Conservation (phyloP, 768 basidiomycete genomes). For the Boletus rex-veris region DNA sequence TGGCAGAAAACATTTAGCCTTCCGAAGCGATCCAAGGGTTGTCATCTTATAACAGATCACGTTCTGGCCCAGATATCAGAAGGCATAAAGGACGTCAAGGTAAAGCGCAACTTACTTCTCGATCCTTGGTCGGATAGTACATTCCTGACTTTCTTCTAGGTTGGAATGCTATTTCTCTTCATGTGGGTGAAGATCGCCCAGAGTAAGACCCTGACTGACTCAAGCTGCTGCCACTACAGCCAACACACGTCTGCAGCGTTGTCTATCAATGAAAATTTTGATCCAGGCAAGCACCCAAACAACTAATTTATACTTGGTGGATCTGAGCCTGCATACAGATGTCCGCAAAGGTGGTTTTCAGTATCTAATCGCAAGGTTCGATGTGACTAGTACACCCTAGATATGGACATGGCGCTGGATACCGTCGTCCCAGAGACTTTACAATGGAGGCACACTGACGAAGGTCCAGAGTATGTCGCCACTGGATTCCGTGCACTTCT, state of each 20-base stretch:
- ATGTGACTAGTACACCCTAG: constrained; percentile 40
- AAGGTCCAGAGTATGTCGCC: constrained; percentile 75
- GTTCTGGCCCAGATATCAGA: constrained; percentile 62
- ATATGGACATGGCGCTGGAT: constrained; percentile 96
- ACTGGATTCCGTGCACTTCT: not conserved
- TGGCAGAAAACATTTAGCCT: constrained; percentile 88
- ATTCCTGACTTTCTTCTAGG: constrained; percentile 35
- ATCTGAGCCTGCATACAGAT: constrained; percentile 29
- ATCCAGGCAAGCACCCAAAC: constrained; percentile 51
- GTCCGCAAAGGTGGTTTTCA: constrained; percentile 41
- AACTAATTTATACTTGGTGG: not conserved
- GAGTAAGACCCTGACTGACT: constrained; percentile 3
- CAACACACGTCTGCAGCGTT: constrained; percentile 78
- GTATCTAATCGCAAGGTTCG: not conserved
- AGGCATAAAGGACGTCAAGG: constrained; percentile 67
- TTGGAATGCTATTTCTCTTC: constrained; percentile 87
- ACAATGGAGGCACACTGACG: constrained; percentile 83
- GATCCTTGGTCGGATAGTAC: not conserved
- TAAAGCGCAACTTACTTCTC: constrained; percentile 18
- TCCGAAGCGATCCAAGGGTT: constrained; percentile 53
- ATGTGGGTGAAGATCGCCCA: constrained; percentile 49
- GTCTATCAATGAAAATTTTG: constrained; percentile 88
- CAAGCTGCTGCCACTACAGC: constrained; percentile 35
- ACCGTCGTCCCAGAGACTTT: constrained; percentile 80
- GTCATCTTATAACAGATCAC: constrained; percentile 82